Evolutionary conservation across 495 filamentous ascomycete genomes (phyloP), one percentile per base, ranked within the genome.

Genomic region (Penicillium herquei): DNA sequence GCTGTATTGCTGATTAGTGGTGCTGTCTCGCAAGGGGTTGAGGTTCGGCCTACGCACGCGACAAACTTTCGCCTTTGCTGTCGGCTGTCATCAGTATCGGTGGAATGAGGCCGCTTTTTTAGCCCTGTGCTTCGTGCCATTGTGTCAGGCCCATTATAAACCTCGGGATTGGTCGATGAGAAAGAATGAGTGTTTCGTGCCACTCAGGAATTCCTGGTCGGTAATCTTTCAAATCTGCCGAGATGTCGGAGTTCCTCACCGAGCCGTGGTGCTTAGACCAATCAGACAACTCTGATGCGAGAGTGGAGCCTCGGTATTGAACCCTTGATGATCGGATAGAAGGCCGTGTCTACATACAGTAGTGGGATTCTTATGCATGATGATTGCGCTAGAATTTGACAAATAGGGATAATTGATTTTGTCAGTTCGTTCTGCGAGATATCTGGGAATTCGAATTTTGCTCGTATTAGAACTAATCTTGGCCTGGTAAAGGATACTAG

Each of bases 31-130:
- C 5, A n/a, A 26, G 21, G 21, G 21, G 21, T 32, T 6, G 51
- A 37, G 16, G 45, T 11, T 10, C 33, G 6, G 14, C 34, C 39
- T 32, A 61, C 58, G 40, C 59, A 76, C 73, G 73, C 73, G 34
- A 72, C 65, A 41, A 72, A 70, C 51, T 76, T 76, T 55, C 67
- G 67, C 54, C 63, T 63, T 41, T 75, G 70, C 2, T 57, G 59
- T 7, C 47, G 55, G 11, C 44, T 44, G 41, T 56, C 52, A 10
- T 59, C 54, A 6, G 60, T 37, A 1, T 63, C 62, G 26, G 51
- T 40, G 11, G 51, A 56, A 2, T 42, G 34, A 4, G 53, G 51
- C 34, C 48, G 42, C 39, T 59, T 46, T 54, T 64, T 66, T 52
- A 62, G 49, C 51, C 55, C 52, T 52, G 35, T 41, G 16, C 41